Evolutionary conservation across 2,329 filamentous ascomycete genomes (phyloP).

Genomic region (Boeremia lycopersici): DNA sequence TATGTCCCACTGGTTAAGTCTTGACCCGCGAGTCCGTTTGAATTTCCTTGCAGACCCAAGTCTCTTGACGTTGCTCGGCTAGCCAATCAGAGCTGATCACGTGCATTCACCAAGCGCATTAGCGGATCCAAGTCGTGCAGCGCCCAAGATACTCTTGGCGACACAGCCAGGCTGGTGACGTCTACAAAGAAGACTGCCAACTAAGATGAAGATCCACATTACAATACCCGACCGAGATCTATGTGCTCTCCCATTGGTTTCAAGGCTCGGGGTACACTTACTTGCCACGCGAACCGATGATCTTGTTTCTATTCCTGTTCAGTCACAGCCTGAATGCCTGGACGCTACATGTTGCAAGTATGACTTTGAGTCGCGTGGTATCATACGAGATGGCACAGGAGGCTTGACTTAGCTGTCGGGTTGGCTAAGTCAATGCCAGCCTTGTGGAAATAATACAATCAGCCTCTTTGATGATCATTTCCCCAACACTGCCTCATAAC

Average conservation of each 20-base stretch:
- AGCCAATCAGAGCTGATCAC: constrained; percentile 19
- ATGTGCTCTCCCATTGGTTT: neutral
- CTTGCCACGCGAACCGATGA: constrained; percentile 3
- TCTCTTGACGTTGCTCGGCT: constrained; percentile 21
- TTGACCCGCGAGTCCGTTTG: constrained; percentile 1
- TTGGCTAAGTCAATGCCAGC: neutral
- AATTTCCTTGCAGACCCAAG: constrained; percentile 20
- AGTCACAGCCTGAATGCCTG: constrained; percentile 4
- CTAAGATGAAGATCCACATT: neutral
- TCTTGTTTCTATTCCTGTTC: constrained; percentile 16
- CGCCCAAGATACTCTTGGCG: constrained; percentile 23
- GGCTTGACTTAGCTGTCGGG: constrained; percentile 7
- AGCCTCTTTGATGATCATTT: constrained; percentile 13
- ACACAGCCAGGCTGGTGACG: constrained; percentile 36
- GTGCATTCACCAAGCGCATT: constrained; percentile 28
- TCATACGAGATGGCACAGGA: neutral
- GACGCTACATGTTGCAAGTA: neutral
- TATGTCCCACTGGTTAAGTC: neutral
- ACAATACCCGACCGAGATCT: neutral
- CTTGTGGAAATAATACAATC: neutral
- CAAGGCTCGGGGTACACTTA: neutral
- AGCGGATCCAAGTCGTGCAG: constrained; percentile 23
- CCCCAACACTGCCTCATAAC: constrained; percentile 23
- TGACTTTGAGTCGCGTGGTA: neutral
- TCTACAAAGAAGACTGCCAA: constrained; percentile 21